Conservation (phyloP, 345 rosid species). For the Salix purpurea region DNA sequence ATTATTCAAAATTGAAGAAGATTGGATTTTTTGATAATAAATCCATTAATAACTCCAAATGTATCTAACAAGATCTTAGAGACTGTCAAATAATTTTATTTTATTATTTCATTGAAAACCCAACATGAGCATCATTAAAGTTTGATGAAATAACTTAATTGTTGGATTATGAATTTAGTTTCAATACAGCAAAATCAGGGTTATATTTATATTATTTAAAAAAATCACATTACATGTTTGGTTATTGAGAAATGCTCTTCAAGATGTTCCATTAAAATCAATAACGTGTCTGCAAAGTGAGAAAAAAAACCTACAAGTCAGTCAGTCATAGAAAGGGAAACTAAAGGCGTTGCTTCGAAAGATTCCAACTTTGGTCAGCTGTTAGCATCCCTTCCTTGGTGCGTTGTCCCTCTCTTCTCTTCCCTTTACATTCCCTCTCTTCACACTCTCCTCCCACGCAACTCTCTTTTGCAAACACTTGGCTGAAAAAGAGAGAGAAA, state of each 20-base stretch:
- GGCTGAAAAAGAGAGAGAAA: neutral
- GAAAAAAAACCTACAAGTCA: neutral
- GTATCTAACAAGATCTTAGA: too few species aligned
- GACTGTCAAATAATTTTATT: neutral
- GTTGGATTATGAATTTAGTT: neutral
- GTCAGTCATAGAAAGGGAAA: neutral
- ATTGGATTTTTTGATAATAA: too few species aligned
- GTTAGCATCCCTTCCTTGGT: neutral
- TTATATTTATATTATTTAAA: neutral
- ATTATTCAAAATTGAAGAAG: too few species aligned
- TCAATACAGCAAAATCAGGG: neutral
- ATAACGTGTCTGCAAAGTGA: constrained; percentile 13
- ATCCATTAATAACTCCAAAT: too few species aligned
- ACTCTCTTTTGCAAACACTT: neutral
- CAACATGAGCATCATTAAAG: neutral
- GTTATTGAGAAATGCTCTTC: too few species aligned
- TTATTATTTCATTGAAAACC: too few species aligned
- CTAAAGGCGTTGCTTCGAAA: neutral
- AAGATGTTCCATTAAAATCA: neutral
- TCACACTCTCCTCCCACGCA: too few species aligned
- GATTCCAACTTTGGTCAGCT: constrained; percentile 8
- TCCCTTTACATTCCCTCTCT: neutral
- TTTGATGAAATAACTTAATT: neutral
- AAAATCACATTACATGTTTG: too few species aligned
- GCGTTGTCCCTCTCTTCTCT: neutral